These are phyloP conservation scores for Brettanomyces anomalus DNA, from an alignment of 805 yeast genomes.

Conservation along the genomic window DNA sequence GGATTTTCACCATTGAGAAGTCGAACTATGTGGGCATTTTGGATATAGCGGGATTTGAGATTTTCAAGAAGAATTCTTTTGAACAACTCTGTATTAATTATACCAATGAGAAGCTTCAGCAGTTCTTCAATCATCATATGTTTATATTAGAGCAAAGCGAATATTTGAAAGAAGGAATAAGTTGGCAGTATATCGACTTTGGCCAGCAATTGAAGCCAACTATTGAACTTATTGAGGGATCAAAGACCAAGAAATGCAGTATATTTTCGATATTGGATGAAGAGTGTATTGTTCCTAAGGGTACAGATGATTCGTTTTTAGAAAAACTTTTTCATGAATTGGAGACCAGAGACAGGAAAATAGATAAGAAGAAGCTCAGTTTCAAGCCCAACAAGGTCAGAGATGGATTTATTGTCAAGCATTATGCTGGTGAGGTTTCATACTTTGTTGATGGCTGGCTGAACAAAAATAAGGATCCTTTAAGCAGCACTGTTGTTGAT, in stretches of 20 bases:
- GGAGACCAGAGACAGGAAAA: slow-evolving; percentile 30
- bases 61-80: slow-evolving; percentile 47
- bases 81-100: slow-evolving; percentile 54
- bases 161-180: slow-evolving; percentile 47
- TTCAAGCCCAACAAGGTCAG: slow-evolving; percentile 68
- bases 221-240: slow-evolving; percentile 78
- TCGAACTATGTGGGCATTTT: slow-evolving; percentile 44
- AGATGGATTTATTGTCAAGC: slow-evolving; percentile 75
- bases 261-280: slow-evolving; percentile 83
- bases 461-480: slow-evolving; percentile 89
- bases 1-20: slow-evolving; percentile 16
- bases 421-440: slow-evolving; percentile 96
- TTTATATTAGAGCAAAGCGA: slow-evolving; percentile 54
- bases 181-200: slow-evolving; percentile 78
- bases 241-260: slow-evolving; percentile 45
- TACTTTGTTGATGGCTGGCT: slow-evolving; percentile 90
- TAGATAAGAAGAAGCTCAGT: slow-evolving; percentile 26
- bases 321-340: slow-evolving; percentile 67
- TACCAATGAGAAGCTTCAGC: slow-evolving; percentile 53
- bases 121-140: slow-evolving; percentile 54
- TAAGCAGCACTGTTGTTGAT: slow-evolving; percentile 63
- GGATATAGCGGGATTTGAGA: slow-evolving; percentile 57
- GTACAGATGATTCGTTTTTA: slow-evolving; percentile 74
- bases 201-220: slow-evolving; percentile 94
- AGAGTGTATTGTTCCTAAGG: slow-evolving; percentile 90